Evolutionary conservation across 176 grass and related monocot species (phyloP).

Genomic region (Guadua angustifolia): DNA sequence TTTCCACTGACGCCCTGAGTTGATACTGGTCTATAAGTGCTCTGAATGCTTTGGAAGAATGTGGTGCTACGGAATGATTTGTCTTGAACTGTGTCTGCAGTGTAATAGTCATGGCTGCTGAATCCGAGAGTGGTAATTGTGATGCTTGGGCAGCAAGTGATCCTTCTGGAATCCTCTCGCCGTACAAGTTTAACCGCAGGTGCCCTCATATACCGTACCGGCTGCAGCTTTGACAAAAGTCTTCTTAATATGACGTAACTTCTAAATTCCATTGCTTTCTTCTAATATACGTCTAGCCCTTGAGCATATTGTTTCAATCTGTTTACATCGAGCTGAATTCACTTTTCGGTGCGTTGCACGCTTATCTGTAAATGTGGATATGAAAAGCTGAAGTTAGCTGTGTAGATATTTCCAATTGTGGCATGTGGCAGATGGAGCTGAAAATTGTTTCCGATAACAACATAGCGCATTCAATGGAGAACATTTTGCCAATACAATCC

Average conservation of each 20-base stretch:
- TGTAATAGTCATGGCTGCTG: constrained; percentile 46
- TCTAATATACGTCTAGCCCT: too few species aligned
- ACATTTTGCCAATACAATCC: too few species aligned
- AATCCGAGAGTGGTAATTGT: constrained; percentile 55
- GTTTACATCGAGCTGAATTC: too few species aligned
- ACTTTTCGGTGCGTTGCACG: background rate
- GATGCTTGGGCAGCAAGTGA: constrained; percentile 71
- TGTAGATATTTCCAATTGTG: background rate
- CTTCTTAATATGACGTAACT: too few species aligned
- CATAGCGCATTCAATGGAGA: too few species aligned
- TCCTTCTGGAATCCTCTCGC: constrained; percentile 68
- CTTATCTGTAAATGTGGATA: background rate
- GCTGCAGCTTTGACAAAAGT: too few species aligned
- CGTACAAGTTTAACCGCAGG: constrained; percentile 72
- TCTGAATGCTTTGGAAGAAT: too few species aligned
- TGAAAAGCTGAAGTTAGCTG: background rate
- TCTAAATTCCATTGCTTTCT: too few species aligned
- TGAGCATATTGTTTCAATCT: too few species aligned
- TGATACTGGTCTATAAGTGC: too few species aligned
- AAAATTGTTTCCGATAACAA: background rate
- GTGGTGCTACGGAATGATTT: background rate
- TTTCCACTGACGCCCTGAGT: too few species aligned
- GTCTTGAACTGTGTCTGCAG: background rate
- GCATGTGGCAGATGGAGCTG: too few species aligned
- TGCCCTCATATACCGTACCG: background rate